Evolutionary conservation across 495 filamentous ascomycete species (phyloP).

Genomic region (Aspergillus haitiensis): DNA sequence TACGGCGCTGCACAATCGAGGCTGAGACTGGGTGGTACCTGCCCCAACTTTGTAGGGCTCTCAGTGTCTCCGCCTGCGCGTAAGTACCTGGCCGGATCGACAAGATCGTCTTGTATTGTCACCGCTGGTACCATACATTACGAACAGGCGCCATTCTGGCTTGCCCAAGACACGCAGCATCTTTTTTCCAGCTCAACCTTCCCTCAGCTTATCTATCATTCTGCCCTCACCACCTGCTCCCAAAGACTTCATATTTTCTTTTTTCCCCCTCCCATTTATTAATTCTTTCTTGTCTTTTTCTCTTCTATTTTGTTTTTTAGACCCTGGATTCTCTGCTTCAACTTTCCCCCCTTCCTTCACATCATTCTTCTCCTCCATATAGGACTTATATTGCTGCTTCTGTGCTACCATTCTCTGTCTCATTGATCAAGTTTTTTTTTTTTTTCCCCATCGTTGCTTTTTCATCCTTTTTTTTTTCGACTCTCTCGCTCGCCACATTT

Average conservation of each 20-base stretch:
- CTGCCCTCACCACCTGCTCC: constrained; percentile 15
- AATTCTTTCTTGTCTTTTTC: constrained; percentile 15
- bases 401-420: constrained; percentile 20
- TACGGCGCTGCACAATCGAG: neutral
- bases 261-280: constrained; percentile 16
- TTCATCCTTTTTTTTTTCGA: constrained; percentile 7
- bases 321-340: neutral
- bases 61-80: constrained; percentile 4
- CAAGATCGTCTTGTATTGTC: constrained; percentile 25
- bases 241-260: constrained; percentile 18
- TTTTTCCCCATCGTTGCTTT: neutral
- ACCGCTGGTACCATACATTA: constrained; percentile 11
- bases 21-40: constrained; percentile 16
- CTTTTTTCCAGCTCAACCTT: constrained; percentile 25
- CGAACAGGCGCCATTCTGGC: neutral
- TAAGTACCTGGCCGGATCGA: constrained; percentile 24
- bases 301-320: constrained; percentile 9
- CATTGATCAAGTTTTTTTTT: constrained; percentile 3
- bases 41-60: neutral
- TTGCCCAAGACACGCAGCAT: constrained; percentile 26
- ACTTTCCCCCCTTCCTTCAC: no score
- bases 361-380: no score
- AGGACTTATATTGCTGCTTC: constrained; percentile 16
- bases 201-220: constrained; percentile 27
- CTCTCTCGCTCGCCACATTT: constrained; percentile 9